phyloP scores from a whole-genome alignment of 2,329 filamentous ascomycete species.

The Geosmithia flava region DNA sequence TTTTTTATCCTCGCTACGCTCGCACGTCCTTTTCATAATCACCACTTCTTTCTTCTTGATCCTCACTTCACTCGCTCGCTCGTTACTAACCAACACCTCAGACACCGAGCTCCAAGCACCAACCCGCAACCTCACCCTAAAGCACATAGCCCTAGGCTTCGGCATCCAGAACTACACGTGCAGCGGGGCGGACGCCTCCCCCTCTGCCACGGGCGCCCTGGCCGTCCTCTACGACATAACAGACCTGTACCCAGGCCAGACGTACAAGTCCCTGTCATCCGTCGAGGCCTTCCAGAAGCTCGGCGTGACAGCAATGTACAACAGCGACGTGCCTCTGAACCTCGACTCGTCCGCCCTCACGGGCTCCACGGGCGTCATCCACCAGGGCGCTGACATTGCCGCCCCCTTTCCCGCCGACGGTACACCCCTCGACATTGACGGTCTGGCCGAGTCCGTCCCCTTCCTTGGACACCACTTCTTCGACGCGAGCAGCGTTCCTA shows the following conservation, averaged over 20 bases:
- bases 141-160: conserved; percentile 47
- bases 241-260: conserved; percentile 33
- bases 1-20: too few species aligned
- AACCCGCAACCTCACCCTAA: conserved; percentile 24
- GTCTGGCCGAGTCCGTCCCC: conserved; percentile 23
- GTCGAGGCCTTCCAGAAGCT: conserved; percentile 25
- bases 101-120: conserved; percentile 31
- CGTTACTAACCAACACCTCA: conserved; percentile 7
- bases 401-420: conserved; percentile 30
- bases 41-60: not conserved
- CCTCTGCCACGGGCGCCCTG: conserved; percentile 37
- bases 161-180: conserved; percentile 62
- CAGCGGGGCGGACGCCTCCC: conserved; percentile 17
- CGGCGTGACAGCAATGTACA: conserved; percentile 24
- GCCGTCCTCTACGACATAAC: conserved; percentile 49
- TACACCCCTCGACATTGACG: conserved; percentile 7
- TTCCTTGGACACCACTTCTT: conserved; percentile 59
- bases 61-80: not conserved
- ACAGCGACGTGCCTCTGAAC: conserved; percentile 34
- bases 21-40: too few species aligned
- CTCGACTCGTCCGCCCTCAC: conserved; percentile 9
- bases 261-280: conserved; percentile 20
- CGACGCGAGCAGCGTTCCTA: conserved; percentile 37
- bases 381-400: conserved; percentile 27
- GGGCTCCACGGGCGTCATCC: conserved; percentile 4